phyloP scores from a whole-genome alignment of 139 green algal species.

The Haematococcus lacustris region DNA sequence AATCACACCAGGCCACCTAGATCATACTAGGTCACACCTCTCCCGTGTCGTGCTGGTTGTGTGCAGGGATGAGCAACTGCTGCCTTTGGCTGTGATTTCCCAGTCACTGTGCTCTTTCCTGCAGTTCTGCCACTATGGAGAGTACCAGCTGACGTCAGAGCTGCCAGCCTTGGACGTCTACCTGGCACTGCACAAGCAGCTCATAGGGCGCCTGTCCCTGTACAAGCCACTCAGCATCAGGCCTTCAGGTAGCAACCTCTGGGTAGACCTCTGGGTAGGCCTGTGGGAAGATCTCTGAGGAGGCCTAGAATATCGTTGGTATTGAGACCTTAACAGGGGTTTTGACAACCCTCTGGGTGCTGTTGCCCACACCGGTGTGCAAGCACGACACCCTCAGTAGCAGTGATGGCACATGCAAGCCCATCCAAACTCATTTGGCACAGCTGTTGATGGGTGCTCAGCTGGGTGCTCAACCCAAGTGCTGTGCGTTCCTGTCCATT shows the following conservation, averaged over 20 bases:
- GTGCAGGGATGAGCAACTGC: too few relatives aligned
- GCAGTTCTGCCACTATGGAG: slow-evolving; percentile 30
- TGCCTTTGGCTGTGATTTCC: too few relatives aligned
- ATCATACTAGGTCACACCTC: too few relatives aligned
- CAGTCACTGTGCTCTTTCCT: too few relatives aligned
- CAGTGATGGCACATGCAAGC: not conserved
- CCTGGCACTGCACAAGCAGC: slow-evolving; percentile 18
- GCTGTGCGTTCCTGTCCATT: not conserved
- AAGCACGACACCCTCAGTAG: not conserved
- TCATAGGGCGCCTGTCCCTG: slow-evolving; percentile 15
- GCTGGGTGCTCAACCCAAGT: not conserved
- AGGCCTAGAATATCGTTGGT: too few relatives aligned
- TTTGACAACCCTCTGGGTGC: too few relatives aligned
- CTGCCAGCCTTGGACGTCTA: slow-evolving; percentile 28
- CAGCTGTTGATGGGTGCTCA: not conserved
- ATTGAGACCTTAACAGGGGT: not conserved
- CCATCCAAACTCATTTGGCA: not conserved
- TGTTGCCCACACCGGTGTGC: not conserved
- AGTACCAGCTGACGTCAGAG: slow-evolving; percentile 19
- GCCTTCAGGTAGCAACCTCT: not conserved
- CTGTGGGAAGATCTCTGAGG: too few relatives aligned
- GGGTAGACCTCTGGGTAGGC: not conserved
- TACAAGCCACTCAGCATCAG: not conserved
- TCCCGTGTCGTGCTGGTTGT: too few relatives aligned
- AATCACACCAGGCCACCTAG: too few relatives aligned